A percentile compares a stretch with the other conserved stretches of the same genome.
phyloP scores from a whole-genome alignment of 805 yeast genomes.

The Nakazawaea ishiwadae region DNA sequence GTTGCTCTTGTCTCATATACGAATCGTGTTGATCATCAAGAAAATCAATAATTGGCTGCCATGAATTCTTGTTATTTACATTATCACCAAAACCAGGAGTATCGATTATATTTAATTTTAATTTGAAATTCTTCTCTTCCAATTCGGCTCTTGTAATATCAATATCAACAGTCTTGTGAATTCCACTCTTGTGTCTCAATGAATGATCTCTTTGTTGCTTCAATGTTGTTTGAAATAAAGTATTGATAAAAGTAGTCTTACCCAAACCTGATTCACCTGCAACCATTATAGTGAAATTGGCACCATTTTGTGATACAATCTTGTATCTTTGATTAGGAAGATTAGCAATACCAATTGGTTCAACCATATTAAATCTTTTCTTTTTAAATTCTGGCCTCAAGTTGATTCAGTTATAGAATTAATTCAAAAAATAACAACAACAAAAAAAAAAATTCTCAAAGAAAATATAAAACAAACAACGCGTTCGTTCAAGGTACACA shows the following conservation, averaged over 20 bases:
- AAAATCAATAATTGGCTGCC: conserved; percentile 85
- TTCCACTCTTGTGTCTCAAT: conserved; percentile 53
- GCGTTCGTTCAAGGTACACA: neutral
- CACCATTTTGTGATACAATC: conserved; percentile 70
- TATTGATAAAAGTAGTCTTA: conserved; percentile 85
- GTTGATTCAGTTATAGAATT: neutral
- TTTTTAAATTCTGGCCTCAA: neutral
- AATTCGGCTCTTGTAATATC: conserved; percentile 75
- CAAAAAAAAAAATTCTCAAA: neutral
- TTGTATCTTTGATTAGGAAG: conserved; percentile 78
- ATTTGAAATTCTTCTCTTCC: conserved; percentile 78
- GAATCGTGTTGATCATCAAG: conserved; percentile 88
- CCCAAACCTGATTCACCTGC: conserved; percentile 93
- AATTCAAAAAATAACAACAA: neutral
- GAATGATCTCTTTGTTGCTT: conserved; percentile 54
- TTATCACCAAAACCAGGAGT: conserved; percentile 95
- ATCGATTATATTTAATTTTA: conserved; percentile 77
- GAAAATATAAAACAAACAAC: neutral
- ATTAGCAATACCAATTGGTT: conserved; percentile 66
- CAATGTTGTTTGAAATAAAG: conserved; percentile 71
- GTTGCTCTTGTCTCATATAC: conserved; percentile 90
- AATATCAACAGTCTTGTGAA: conserved; percentile 70
- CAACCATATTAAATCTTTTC: conserved; percentile 21
- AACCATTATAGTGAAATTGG: conserved; percentile 74
- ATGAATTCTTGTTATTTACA: conserved; percentile 77